phyloP scores from a whole-genome alignment of 2,329 filamentous ascomycete genomes.

The Alternaria sp. region DNA sequence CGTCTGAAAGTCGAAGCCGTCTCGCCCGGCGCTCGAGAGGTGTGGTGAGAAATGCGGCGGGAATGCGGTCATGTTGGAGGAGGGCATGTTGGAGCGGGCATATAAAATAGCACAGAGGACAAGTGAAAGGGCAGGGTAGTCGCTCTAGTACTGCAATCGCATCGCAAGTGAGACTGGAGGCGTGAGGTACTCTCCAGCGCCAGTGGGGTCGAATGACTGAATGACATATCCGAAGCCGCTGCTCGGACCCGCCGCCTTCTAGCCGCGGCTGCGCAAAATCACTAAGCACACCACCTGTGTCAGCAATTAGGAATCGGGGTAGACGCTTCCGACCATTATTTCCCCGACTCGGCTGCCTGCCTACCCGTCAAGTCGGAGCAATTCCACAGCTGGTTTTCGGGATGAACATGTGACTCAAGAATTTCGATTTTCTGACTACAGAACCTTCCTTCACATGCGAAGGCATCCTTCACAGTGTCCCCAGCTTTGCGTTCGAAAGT shows the following conservation, averaged over 20 bases:
- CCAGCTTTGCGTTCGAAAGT: slow-evolving; percentile 71
- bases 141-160: neutral
- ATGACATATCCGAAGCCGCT: slow-evolving; percentile 22
- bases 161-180: neutral
- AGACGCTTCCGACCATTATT: neutral
- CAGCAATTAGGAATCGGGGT: slow-evolving; percentile 23
- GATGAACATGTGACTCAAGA: neutral
- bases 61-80: slow-evolving; percentile 57
- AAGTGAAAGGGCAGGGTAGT: neutral
- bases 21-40: slow-evolving; percentile 50
- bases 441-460: neutral
- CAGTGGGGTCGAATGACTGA: slow-evolving; percentile 10
- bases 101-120: neutral
- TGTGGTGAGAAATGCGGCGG: slow-evolving; percentile 62
- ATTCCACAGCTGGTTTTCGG: neutral
- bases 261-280: slow-evolving; percentile 12
- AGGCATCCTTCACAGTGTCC: fast-evolving
- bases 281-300: slow-evolving; percentile 11
- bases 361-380: neutral
- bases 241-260: slow-evolving; percentile 20
- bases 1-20: slow-evolving; percentile 45
- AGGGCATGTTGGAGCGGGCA: neutral
- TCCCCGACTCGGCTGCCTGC: neutral
- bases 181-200: neutral
- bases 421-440: neutral